These are phyloP conservation scores for Aspergillus homomorphus DNA, from an alignment of 495 filamentous ascomycete species.

Conservation along the genomic window DNA sequence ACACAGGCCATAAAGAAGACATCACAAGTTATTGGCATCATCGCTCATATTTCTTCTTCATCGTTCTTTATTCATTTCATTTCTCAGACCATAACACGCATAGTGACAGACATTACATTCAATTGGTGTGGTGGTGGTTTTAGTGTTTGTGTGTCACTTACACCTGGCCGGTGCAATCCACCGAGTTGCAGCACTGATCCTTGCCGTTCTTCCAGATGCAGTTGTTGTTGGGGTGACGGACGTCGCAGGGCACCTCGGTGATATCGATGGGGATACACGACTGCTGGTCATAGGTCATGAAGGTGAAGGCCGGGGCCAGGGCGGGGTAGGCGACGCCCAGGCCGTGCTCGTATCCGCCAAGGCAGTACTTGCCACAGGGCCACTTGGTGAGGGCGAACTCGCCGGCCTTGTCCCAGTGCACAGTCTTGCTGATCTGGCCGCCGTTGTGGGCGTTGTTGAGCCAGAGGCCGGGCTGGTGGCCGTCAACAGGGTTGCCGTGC, in stretches of 20 bases:
- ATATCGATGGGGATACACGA: conserved; percentile 8
- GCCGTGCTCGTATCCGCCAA: conserved; percentile 4
- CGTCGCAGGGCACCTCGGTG: conserved; percentile 11
- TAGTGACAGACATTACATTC: not conserved
- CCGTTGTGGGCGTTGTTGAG: conserved; percentile 10
- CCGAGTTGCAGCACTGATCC: conserved; percentile 9
- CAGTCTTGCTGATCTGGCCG: conserved; percentile 9
- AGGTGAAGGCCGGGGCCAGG: conserved; percentile 6
- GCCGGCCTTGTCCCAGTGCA: conserved; percentile 1
- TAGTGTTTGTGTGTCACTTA: not conserved
- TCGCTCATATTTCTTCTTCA: not conserved
- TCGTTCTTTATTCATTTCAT: not conserved
- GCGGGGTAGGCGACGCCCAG: conserved; percentile 8
- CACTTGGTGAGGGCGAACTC: conserved; percentile 11
- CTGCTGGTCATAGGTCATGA: conserved; percentile 10
- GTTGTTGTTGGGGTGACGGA: conserved; percentile 10
- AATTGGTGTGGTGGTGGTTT: not conserved
- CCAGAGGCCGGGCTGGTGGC: conserved; percentile 3
- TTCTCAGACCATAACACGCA: not conserved
- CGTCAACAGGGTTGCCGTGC: conserved; percentile 5
- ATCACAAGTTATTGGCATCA: not conserved
- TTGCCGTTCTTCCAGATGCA: conserved; percentile 13
- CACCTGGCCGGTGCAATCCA: conserved; percentile 5
- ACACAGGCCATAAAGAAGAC: not conserved
- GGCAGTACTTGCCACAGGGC: conserved; percentile 13